A percentile compares a stretch with the other conserved stretches of the same genome.
These are phyloP conservation scores for Oryza australiensis DNA, from an alignment of 176 grass and related monocot species.

Conservation along the genomic window DNA sequence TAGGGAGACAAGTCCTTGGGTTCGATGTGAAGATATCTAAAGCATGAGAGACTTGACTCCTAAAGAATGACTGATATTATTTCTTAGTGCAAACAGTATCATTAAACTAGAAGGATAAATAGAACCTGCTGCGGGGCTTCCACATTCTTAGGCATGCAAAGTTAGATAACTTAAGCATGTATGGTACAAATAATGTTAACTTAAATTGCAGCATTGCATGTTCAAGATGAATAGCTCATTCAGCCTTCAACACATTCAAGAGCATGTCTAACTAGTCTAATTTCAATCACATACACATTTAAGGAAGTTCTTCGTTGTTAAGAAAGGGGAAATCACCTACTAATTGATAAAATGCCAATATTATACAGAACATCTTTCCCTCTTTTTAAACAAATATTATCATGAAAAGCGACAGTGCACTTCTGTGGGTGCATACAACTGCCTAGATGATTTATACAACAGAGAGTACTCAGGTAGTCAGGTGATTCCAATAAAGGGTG, in stretches of 20 bases:
- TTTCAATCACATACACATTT: not conserved
- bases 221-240: not conserved
- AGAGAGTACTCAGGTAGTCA: not conserved
- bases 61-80: not conserved
- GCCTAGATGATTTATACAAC: not conserved
- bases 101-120: constrained; percentile 1
- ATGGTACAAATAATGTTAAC: not conserved
- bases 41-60: not conserved
- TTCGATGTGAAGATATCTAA: not conserved
- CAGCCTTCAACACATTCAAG: constrained; percentile 9
- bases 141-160: not conserved
- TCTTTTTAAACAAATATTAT: not conserved
- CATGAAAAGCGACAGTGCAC: not conserved
- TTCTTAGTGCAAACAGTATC: not conserved
- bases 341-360: not conserved
- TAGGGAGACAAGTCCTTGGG: not conserved
- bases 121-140: not conserved
- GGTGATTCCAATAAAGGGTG: not conserved
- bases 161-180: not conserved
- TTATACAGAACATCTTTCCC: not conserved
- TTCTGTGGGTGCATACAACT: not conserved
- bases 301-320: not conserved
- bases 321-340: not conserved
- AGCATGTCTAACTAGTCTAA: not conserved
- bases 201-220: not conserved